Conservation (phyloP, 495 filamentous ascomycete genomes). For the Parathielavia appendiculata region DNA sequence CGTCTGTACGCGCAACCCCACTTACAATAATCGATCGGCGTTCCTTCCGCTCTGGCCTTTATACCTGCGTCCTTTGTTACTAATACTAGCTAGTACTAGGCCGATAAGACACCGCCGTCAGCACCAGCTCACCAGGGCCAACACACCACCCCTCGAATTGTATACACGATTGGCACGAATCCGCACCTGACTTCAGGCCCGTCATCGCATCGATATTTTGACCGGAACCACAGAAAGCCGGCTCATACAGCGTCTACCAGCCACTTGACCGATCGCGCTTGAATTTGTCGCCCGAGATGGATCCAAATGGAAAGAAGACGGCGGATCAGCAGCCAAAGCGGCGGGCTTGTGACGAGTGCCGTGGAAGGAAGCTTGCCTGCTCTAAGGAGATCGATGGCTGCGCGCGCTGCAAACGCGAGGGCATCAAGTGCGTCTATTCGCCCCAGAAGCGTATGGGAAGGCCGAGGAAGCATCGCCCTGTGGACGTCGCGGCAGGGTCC, state of each 20-base stretch:
- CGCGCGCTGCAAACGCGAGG: constrained; percentile 50
- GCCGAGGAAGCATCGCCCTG: constrained; percentile 50
- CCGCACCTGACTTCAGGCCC: no score
- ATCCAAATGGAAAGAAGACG: constrained; percentile 3
- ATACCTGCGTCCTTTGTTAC: no score
- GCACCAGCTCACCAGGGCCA: no score
- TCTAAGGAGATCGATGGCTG: constrained; percentile 54
- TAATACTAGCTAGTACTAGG: no score
- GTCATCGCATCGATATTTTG: no score
- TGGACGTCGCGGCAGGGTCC: constrained; percentile 21
- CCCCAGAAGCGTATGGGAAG: constrained; percentile 59
- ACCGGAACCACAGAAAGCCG: neutral
- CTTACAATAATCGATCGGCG: no score
- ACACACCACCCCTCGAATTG: neutral
- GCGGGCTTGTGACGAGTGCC: constrained; percentile 59
- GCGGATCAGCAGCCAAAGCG: constrained; percentile 35
- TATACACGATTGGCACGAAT: no score
- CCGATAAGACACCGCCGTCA: no score
- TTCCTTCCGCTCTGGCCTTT: no score
- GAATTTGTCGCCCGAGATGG: constrained; percentile 1
- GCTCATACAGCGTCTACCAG: neutral
- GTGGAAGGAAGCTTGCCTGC: constrained; percentile 58
- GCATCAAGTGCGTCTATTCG: constrained; percentile 54
- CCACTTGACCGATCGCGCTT: neutral
- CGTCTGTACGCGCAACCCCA: no score